Conservation (phyloP, 1,284 basidiomycete species). For the Coriolopsis trogii region DNA sequence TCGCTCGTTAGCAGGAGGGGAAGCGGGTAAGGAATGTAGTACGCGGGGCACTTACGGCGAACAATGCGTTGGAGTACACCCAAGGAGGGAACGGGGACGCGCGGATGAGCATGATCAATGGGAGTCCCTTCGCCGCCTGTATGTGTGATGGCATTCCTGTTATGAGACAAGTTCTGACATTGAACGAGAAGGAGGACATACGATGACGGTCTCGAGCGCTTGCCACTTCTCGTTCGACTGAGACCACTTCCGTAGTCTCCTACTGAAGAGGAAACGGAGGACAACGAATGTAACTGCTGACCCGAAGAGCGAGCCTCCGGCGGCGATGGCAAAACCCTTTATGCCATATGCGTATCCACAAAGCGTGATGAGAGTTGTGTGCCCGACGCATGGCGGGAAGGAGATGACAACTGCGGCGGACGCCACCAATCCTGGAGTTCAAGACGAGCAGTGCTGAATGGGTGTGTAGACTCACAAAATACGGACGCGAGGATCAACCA, state of each 20-base stretch:
- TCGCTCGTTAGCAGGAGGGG: not conserved
- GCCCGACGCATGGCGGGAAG: slow-evolving; percentile 81
- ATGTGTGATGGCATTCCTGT: no score
- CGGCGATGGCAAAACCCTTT: slow-evolving; percentile 69
- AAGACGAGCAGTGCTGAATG: slow-evolving; percentile 4
- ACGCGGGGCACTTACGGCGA: slow-evolving; percentile 58
- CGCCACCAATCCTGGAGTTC: slow-evolving; percentile 3
- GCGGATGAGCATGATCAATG: slow-evolving; percentile 80
- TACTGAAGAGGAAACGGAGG: slow-evolving; percentile 62
- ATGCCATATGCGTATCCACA: slow-evolving; percentile 85
- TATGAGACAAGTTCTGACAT: not conserved
- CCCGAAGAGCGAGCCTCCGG: slow-evolving; percentile 64
- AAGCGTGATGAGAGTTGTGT: slow-evolving; percentile 65
- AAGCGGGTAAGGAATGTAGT: slow-evolving; percentile 1
- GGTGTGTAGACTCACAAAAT: slow-evolving; percentile 47
- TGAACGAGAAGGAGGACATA: slow-evolving; percentile 38
- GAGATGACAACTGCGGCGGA: slow-evolving; percentile 56
- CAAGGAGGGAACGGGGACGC: slow-evolving; percentile 82
- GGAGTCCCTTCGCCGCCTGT: slow-evolving; percentile 72
- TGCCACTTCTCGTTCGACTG: slow-evolving; percentile 70
- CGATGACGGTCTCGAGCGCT: slow-evolving; percentile 76
- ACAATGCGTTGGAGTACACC: slow-evolving; percentile 80
- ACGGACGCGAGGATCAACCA: slow-evolving; percentile 57
- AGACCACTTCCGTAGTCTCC: slow-evolving; percentile 59
- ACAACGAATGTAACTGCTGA: slow-evolving; percentile 66